Evolutionary conservation across 805 yeast species (phyloP), one percentile per base, ranked within the genome.

Genomic region (Yarrowia sp.): DNA sequence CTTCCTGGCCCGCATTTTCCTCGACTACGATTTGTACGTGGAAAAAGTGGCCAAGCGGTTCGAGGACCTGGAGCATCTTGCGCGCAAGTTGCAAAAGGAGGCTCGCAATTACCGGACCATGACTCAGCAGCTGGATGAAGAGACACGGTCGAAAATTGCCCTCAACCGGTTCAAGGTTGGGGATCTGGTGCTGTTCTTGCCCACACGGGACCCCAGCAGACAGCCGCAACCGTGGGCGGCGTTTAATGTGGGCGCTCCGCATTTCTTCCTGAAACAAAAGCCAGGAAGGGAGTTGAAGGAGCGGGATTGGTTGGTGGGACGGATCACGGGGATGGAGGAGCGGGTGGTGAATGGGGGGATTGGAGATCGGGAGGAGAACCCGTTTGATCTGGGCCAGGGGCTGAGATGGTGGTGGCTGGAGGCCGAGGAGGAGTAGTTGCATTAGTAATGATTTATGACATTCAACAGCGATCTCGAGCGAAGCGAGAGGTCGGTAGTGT

Each of bases 201-300:
- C 96, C 2, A 91, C 97, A 0, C 77, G 85, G 48, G 81, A 82
- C 51, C 83, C 83, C 65, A 69, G 72, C 36, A 69, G 74, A 32
- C 70, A 69, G 48, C 76, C 76, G 50, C 73, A 75, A 43, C 91
- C 93, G 0, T 93, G 98, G 98, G 97, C 97, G 0, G 96, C 96
- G 1, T 93, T 93, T 78, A 92, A 95, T 69, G 83, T 89, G 65
- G 96, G 93, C 1, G 87, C 90, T 0, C 95, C 96, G 0, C 92
- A 92, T 73, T 92, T 85, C 73, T 87, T 92, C 71, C 77, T 93
- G 68, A 83, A 84, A 61, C 78, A 74, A n/a, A 78, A 79, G 53
- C 76, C 76, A 13, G 73, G 78, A 14, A 71, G 66, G 22, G 69
- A 71, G 35, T 70, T 79, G 22, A 69, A 73, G 18, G 79, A 76